phyloP scores from a whole-genome alignment of 2,329 filamentous ascomycete species.

The Aspergillus viridinutans region DNA sequence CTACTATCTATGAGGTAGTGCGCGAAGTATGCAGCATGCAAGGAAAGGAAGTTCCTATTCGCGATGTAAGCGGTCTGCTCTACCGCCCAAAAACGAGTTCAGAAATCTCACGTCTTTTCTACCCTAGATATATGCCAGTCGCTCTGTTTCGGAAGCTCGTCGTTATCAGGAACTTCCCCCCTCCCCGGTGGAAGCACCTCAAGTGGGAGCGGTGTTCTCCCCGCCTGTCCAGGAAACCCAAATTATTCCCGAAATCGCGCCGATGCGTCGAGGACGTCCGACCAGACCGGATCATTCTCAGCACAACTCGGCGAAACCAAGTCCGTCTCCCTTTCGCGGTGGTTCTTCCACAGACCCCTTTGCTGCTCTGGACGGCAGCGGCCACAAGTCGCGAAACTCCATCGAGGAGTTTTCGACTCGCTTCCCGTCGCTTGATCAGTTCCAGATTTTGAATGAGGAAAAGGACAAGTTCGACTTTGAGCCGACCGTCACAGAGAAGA shows the following conservation, averaged over 20 bases:
- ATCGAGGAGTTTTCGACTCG: constrained; percentile 77
- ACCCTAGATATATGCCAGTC: constrained; percentile 63
- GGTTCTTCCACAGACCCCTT: constrained; percentile 75
- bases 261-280: constrained; percentile 86
- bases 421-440: constrained; percentile 91
- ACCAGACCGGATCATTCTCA: constrained; percentile 46
- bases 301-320: constrained; percentile 52
- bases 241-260: constrained; percentile 79
- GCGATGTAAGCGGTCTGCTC: constrained; percentile 62
- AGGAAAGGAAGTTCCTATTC: constrained; percentile 77
- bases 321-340: constrained; percentile 63
- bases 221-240: constrained; percentile 68
- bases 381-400: constrained; percentile 44
- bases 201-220: constrained; percentile 76
- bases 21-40: constrained; percentile 86
- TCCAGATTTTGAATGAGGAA: constrained; percentile 81
- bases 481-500: constrained; percentile 43
- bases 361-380: constrained; percentile 74
- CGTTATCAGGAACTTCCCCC: constrained; percentile 58
- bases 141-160: constrained; percentile 61
- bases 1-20: constrained; percentile 92
- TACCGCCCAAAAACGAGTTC: background rate
- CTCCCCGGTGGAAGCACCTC: constrained; percentile 53
- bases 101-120: constrained; percentile 2
- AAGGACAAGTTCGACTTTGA: constrained; percentile 83